A percentile compares a stretch with the other conserved stretches of the same genome.
Evolutionary conservation across 2,329 filamentous ascomycete genomes (phyloP).

Genomic region (Cytospora leucostoma): DNA sequence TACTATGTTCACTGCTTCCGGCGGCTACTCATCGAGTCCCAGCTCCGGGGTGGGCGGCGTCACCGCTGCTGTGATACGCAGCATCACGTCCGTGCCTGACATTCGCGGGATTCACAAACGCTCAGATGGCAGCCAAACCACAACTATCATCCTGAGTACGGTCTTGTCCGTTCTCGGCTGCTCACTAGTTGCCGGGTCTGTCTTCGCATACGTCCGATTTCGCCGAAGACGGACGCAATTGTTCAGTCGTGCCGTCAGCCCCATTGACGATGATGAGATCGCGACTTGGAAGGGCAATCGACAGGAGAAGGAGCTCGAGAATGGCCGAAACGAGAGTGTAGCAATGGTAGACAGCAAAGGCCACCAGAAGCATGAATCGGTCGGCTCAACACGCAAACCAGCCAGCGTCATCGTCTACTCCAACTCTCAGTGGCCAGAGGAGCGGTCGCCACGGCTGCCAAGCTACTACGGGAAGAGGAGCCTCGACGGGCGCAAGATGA

Average conservation of each 20-base stretch:
- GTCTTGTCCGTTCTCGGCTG: constrained; percentile 50
- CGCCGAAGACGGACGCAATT: constrained; percentile 44
- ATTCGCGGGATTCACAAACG: not conserved
- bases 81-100: constrained; percentile 1
- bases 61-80: constrained; percentile 5
- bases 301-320: constrained; percentile 47
- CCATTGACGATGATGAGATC: constrained; percentile 67
- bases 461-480: constrained; percentile 31
- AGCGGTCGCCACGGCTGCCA: constrained; percentile 33
- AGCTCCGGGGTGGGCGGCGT: constrained; percentile 1
- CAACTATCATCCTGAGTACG: constrained; percentile 55
- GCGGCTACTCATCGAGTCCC: not conserved
- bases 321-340: constrained; percentile 58
- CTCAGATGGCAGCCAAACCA: constrained; percentile 38
- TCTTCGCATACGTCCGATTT: constrained; percentile 44
- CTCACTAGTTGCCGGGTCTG: constrained; percentile 39
- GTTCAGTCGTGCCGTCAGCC: constrained; percentile 57
- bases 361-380: constrained; percentile 41
- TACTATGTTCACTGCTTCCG: not conserved
- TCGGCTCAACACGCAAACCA: constrained; percentile 45
- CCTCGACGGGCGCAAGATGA: constrained; percentile 43
- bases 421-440: constrained; percentile 36
- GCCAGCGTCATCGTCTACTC: constrained; percentile 59
- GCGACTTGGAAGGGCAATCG: constrained; percentile 59
- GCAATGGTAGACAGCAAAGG: constrained; percentile 35